phyloP scores from a whole-genome alignment of 2,329 filamentous ascomycete genomes.

The Clarireedia hainanense region DNA sequence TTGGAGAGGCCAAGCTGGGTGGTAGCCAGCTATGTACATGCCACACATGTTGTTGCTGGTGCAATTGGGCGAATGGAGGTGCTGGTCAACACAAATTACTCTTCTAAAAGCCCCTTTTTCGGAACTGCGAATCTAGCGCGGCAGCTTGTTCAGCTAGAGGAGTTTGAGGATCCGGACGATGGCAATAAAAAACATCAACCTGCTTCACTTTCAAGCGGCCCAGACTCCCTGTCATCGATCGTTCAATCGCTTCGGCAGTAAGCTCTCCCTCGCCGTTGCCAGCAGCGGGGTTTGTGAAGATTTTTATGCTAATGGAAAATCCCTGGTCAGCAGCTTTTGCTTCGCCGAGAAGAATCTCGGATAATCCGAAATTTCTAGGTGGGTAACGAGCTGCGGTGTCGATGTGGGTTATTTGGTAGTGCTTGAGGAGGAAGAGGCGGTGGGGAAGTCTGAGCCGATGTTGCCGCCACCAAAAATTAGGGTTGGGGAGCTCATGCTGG shows the following conservation, averaged over 20 bases:
- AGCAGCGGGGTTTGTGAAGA: background rate
- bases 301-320: conserved; percentile 9
- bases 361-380: background rate
- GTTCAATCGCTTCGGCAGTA: background rate
- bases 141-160: conserved; percentile 19
- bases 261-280: background rate
- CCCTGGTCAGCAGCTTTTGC: conserved; percentile 2
- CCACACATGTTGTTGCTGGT: background rate
- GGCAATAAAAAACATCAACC: conserved; percentile 1
- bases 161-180: conserved; percentile 18
- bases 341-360: conserved; percentile 9
- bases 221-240: background rate
- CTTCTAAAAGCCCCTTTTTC: conserved; percentile 23
- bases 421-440: background rate
- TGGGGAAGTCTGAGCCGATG: background rate
- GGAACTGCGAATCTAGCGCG: conserved; percentile 22
- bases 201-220: background rate
- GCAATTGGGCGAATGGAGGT: too few relatives aligned
- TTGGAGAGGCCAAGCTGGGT: conserved; percentile 11
- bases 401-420: conserved; percentile 3
- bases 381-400: conserved; percentile 13
- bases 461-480: conserved; percentile 8
- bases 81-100: background rate
- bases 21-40: background rate
- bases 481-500: background rate